Percentiles rank a stretch among this genome's conserved stretches.
Evolutionary conservation across 2,329 filamentous ascomycete species (phyloP).

Genomic region (Exophiala aquamarina): DNA sequence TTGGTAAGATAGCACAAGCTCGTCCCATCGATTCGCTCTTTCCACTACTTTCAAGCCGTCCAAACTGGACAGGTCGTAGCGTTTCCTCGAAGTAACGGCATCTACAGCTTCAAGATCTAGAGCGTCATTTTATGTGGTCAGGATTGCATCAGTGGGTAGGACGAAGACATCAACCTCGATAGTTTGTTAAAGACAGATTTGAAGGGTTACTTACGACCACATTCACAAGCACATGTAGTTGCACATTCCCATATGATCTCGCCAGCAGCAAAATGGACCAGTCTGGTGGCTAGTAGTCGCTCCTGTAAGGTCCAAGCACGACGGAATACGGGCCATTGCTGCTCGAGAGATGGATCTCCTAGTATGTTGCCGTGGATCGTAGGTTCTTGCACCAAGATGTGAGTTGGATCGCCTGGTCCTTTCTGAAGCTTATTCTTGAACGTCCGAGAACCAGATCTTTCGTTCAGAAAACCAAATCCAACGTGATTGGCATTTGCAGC

Average conservation of each 20-base stretch:
- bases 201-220: conserved; percentile 1
- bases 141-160: too few relatives aligned
- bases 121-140: too few relatives aligned
- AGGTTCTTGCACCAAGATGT: conserved; percentile 1
- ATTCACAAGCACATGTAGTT: conserved; percentile 7
- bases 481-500: conserved; percentile 8
- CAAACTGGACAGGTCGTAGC: conserved; percentile 1
- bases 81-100: conserved; percentile 2
- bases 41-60: background rate
- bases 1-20: conserved; percentile 3
- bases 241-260: conserved; percentile 22
- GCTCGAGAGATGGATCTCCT: background rate
- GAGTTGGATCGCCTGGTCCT: background rate
- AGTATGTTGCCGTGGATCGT: conserved; percentile 1
- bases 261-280: conserved; percentile 10
- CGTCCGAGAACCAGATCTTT: background rate
- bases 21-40: conserved; percentile 8
- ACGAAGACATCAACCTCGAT: too few relatives aligned
- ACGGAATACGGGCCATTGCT: conserved; percentile 4
- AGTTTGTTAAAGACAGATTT: too few relatives aligned
- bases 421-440: conserved; percentile 4
- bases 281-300: conserved; percentile 13
- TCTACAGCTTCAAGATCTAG: conserved; percentile 3
- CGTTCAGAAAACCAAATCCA: background rate
- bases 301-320: conserved; percentile 21